Percentiles rank a stretch among this genome's conserved stretches.
These are phyloP conservation scores for Fusarium sacchari DNA, from an alignment of 2,329 filamentous ascomycete species.

Conservation along the genomic window DNA sequence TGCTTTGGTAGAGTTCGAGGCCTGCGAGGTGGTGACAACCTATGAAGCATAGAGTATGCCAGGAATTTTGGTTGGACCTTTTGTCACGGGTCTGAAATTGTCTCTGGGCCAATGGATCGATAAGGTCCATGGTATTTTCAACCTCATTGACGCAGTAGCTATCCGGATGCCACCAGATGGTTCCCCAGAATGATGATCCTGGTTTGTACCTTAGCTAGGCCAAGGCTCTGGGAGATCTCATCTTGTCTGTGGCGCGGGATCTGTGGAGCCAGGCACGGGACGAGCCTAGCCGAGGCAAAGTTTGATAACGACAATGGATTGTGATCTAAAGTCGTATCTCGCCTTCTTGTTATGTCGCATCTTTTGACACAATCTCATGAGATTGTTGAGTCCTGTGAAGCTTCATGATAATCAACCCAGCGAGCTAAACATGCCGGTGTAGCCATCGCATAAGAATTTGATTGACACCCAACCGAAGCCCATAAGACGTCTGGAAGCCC, in stretches of 20 bases:
- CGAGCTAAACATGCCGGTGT: conserved; percentile 25
- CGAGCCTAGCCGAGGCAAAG: conserved; percentile 37
- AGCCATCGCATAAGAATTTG: neutral
- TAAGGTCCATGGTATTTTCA: neutral
- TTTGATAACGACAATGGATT: neutral
- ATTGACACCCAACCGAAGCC: conserved; percentile 24
- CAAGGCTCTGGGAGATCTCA: conserved; percentile 35
- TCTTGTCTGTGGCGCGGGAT: conserved; percentile 34
- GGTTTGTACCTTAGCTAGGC: conserved; percentile 1
- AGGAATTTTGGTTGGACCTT: conserved; percentile 13
- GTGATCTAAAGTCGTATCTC: neutral
- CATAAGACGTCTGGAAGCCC: conserved; percentile 22
- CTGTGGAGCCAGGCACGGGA: conserved; percentile 41
- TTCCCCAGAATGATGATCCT: conserved; percentile 18
- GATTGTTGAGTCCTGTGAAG: neutral
- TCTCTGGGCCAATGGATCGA: conserved; percentile 29
- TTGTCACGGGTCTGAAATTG: conserved; percentile 11
- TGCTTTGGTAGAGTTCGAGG: conserved; percentile 23
- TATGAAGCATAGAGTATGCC: conserved; percentile 3
- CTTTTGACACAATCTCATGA: neutral
- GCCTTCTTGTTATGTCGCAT: neutral
- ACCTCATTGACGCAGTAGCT: conserved; percentile 13
- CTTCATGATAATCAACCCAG: neutral
- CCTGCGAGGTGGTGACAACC: conserved; percentile 33
- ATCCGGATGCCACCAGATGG: conserved; percentile 1